phyloP scores from a whole-genome alignment of 345 rosid species.

The Ailanthus altissimus region DNA sequence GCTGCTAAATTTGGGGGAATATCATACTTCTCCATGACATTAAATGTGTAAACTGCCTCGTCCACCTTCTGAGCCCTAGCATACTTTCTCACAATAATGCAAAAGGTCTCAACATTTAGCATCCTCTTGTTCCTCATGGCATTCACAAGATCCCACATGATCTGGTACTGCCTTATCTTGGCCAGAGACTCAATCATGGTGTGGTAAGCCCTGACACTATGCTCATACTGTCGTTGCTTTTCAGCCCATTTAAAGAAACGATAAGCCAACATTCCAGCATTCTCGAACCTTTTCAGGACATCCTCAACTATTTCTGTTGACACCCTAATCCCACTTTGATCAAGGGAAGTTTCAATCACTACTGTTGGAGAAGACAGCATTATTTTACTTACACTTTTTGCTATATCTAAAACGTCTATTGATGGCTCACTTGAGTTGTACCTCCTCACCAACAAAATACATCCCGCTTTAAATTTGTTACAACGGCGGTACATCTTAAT shows the following conservation, averaged over 20 bases:
- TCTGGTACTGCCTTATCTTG: slow-evolving; percentile 80
- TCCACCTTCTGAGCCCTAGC: slow-evolving; percentile 77
- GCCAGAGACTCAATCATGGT: slow-evolving; percentile 72
- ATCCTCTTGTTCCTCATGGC: slow-evolving; percentile 67
- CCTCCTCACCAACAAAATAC: slow-evolving; percentile 30
- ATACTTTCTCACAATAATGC: slow-evolving; percentile 88
- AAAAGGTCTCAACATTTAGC: slow-evolving; percentile 77
- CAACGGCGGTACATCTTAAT: slow-evolving; percentile 23
- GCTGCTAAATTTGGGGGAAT: slow-evolving; percentile 66
- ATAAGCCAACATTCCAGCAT: slow-evolving; percentile 86
- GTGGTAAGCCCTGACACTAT: slow-evolving; percentile 70
- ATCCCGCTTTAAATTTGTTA: slow-evolving; percentile 26
- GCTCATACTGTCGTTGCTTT: slow-evolving; percentile 71
- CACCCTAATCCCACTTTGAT: slow-evolving; percentile 60
- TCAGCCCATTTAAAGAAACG: slow-evolving; percentile 91
- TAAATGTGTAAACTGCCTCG: slow-evolving; percentile 80
- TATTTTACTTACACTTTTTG: slow-evolving; percentile 52
- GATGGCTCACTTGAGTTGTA: slow-evolving; percentile 40
- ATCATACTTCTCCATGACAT: slow-evolving; percentile 79
- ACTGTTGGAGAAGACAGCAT: slow-evolving; percentile 62
- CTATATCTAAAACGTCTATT: slow-evolving; percentile 40
- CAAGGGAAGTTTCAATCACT: slow-evolving; percentile 70
- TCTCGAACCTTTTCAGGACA: slow-evolving; percentile 63
- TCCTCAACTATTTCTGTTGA: slow-evolving; percentile 64
- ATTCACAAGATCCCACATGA: slow-evolving; percentile 86